These are phyloP conservation scores for Coffea canephora DNA, from an alignment of 257 asterid species.

Conservation along the genomic window DNA sequence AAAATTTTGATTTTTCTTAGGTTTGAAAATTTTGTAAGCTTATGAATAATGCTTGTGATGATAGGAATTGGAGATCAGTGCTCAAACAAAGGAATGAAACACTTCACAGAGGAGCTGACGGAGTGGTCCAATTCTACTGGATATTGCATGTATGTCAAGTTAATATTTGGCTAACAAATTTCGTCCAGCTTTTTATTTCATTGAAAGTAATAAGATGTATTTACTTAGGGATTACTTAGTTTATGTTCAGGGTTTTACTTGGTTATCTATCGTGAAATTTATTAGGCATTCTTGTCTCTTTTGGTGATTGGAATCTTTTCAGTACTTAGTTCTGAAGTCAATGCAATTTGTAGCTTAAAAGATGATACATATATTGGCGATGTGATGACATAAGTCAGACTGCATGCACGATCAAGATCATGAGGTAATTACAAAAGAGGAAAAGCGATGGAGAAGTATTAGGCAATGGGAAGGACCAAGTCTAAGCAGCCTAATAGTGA, in stretches of 20 bases:
- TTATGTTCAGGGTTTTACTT: neutral
- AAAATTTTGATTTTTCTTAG: neutral
- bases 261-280: neutral
- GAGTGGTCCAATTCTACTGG: conserved; percentile 66
- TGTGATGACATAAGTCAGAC: neutral
- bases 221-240: neutral
- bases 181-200: neutral
- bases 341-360: neutral
- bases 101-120: conserved; percentile 66
- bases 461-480: neutral
- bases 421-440: neutral
- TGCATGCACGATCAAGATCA: neutral
- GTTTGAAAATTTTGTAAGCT: neutral
- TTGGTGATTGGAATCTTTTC: neutral
- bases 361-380: too few relatives aligned
- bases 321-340: neutral
- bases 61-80: conserved; percentile 95
- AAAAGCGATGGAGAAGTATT: neutral
- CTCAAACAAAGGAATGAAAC: conserved; percentile 64
- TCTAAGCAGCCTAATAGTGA: neutral
- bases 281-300: neutral
- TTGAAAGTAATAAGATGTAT: neutral
- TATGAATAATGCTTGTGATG: conserved; percentile 12
- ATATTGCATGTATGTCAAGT: conserved; percentile 59
- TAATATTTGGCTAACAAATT: neutral